Percentiles rank a stretch among this genome's conserved stretches.
Evolutionary conservation across 2,329 filamentous ascomycete species (phyloP).

Genomic region (Aureobasidium sp.): DNA sequence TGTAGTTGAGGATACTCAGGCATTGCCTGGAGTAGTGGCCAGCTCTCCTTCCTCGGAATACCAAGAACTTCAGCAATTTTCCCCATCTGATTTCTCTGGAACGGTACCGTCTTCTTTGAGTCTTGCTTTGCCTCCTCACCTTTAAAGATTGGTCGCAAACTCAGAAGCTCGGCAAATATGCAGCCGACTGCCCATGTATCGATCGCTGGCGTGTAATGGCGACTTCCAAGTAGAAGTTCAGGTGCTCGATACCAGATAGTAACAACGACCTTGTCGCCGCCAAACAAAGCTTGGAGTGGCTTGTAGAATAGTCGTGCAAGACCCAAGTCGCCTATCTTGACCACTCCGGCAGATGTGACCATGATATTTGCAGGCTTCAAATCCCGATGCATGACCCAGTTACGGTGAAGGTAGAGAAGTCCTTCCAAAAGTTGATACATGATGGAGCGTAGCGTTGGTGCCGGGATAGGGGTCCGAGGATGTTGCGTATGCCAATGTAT

Average conservation of each 20-base stretch:
- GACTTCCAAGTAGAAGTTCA: conserved; percentile 79
- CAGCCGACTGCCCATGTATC: conserved; percentile 97
- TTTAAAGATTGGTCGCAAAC: conserved; percentile 90
- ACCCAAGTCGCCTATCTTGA: conserved; percentile 91
- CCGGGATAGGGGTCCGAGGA: conserved; percentile 77
- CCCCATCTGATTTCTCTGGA: conserved; percentile 97
- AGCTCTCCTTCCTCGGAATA: conserved; percentile 76
- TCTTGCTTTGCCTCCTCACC: conserved; percentile 99
- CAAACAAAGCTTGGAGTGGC: conserved; percentile 82
- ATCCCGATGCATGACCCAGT: conserved; percentile 96
- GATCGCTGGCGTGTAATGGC: conserved; percentile 95
- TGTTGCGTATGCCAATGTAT: conserved; percentile 96
- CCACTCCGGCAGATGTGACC: conserved; percentile 81
- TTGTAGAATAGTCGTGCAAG: conserved; percentile 90
- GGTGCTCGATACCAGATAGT: conserved; percentile 99
- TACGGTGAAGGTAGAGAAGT: conserved; percentile 85
- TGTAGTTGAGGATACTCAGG: conserved; percentile 57
- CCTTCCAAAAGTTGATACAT: conserved; percentile 94
- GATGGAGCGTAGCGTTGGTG: conserved; percentile 82
- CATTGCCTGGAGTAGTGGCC: conserved; percentile 78
- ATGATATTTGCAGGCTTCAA: conserved; percentile 98
- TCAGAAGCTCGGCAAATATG: conserved; percentile 91
- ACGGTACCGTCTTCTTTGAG: conserved; percentile 92
- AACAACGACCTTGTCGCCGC: conserved; percentile 94
- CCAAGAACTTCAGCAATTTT: conserved; percentile 98